Conservation (phyloP, 495 filamentous ascomycete species). For the Daldinia bambusicola region DNA sequence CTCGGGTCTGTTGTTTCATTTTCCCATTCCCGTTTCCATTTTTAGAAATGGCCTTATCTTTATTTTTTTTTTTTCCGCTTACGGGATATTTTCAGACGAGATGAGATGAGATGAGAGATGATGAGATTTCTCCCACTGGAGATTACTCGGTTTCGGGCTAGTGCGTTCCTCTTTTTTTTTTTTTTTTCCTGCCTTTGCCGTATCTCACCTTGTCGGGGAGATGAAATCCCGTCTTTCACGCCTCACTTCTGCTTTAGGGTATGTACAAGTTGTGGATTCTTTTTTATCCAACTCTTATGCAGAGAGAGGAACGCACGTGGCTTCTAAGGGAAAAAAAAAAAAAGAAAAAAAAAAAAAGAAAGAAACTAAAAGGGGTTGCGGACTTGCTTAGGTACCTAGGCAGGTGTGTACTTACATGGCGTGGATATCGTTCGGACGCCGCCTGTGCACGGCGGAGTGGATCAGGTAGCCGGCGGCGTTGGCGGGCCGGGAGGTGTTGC, state of each 20-base stretch:
- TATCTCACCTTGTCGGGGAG: background rate
- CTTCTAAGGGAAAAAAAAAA: background rate
- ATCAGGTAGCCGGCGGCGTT: slow-evolving; percentile 79
- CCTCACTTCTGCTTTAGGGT: background rate
- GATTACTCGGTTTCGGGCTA: background rate
- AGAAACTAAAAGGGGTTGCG: background rate
- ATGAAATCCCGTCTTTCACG: background rate
- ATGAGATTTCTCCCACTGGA: background rate
- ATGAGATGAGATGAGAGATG: background rate
- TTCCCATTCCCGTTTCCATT: too few species aligned
- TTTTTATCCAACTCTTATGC: background rate
- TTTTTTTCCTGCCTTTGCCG: background rate
- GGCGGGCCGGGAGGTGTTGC: slow-evolving; percentile 53
- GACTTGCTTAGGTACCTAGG: too few species aligned
- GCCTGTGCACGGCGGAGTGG: slow-evolving; percentile 67
- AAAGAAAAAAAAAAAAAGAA: too few species aligned
- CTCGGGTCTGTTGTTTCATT: too few species aligned
- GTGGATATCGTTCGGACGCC: slow-evolving; percentile 55
- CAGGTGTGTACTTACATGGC: slow-evolving; percentile 43
- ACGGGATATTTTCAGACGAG: background rate
- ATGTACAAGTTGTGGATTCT: background rate
- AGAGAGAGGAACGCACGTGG: background rate
- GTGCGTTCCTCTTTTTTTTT: background rate
- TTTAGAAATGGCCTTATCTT: background rate
- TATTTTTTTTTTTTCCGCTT: background rate